Evolutionary conservation across 2,329 filamentous ascomycete genomes (phyloP).

Genomic region (Fusarium nematophilum): DNA sequence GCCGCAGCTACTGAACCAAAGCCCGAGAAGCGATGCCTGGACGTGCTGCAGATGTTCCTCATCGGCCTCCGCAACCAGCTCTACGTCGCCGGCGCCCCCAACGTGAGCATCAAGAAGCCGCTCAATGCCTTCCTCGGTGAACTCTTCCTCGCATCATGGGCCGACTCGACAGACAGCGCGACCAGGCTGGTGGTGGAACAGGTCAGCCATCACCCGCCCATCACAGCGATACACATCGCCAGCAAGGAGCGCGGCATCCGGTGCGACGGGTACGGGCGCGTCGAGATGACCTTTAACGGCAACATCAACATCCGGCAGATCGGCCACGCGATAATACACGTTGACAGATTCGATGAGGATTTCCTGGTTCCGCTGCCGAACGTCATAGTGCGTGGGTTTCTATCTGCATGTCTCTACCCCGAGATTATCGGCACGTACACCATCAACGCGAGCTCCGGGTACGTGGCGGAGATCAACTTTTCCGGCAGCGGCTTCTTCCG

Average conservation of each 20-base stretch:
- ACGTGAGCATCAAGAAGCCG: slow-evolving; percentile 63
- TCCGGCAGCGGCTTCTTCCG: slow-evolving; percentile 57
- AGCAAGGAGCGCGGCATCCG: slow-evolving; percentile 57
- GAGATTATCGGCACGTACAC: slow-evolving; percentile 59
- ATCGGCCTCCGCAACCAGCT: slow-evolving; percentile 59
- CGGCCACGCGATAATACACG: slow-evolving; percentile 60
- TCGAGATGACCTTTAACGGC: slow-evolving; percentile 64
- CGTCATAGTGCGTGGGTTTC: slow-evolving; percentile 60
- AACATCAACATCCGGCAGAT: slow-evolving; percentile 62
- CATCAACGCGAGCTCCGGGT: slow-evolving; percentile 59
- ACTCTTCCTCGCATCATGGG: slow-evolving; percentile 58
- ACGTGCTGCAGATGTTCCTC: slow-evolving; percentile 61
- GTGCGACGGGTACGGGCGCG: slow-evolving; percentile 62
- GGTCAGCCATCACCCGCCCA: slow-evolving; percentile 65
- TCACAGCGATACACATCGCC: slow-evolving; percentile 63
- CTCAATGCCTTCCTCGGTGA: slow-evolving; percentile 65
- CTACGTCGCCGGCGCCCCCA: slow-evolving; percentile 59
- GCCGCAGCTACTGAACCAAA: slow-evolving; percentile 58
- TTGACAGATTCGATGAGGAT: slow-evolving; percentile 62
- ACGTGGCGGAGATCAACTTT: slow-evolving; percentile 59
- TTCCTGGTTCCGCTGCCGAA: slow-evolving; percentile 62
- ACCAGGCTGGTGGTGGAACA: slow-evolving; percentile 56
- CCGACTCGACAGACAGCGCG: slow-evolving; percentile 37
- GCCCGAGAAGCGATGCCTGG: slow-evolving; percentile 56
- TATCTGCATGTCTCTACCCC: slow-evolving; percentile 60